Evolutionary conservation across 441 rosid genomes (phyloP), one percentile per base, ranked within the genome.

Genomic region (Populus hybrid): DNA sequence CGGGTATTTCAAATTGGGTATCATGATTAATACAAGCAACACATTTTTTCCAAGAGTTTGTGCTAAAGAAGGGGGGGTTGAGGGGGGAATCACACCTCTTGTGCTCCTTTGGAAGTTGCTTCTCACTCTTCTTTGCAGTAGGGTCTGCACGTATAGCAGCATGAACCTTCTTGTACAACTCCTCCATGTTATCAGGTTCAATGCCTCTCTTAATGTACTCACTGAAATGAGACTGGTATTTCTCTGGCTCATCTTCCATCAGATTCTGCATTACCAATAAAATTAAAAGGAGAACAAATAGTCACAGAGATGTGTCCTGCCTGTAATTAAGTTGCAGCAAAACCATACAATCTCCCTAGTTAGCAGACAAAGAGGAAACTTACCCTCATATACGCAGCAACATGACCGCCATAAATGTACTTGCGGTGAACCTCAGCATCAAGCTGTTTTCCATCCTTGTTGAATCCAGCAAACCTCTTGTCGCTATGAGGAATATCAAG

Each of bases 401-500:
- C 90, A 76, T 94, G 97, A 3, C 97, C 98, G 70, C 97, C 95
- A 77, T 74, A 91, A 70, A 93, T 87, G 81, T 92, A 92, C 83
- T 88, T 92, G 81, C 86, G 86, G 80, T 94, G 98, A 79, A 88
- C 84, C 63, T 90, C 94, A 18, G 86, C 89, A 85, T 92, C 94
- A 21, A 92, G 97, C 75, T 89, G 91, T 78, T 94, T 92, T 78
- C 81, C 80, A 1, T 92, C 94, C 84, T 90, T 94, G 9, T 81
- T 81, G 76, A 91, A 94, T 8, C 98, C 96, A 6, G 97, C 96
- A 79, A 92, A 94, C 72, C 95, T 87, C 91, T 94, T 94, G 64
- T 94, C 97, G 68, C 97, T 91, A 83, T 94, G 97, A 0, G 98
- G 94, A 79, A 92, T 89, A 81, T 94, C 98, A 79, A 94, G 84